Base-by-base conservation (phyloP, 1,139 yeast genomes). In the Candida freyschussii region DNA sequence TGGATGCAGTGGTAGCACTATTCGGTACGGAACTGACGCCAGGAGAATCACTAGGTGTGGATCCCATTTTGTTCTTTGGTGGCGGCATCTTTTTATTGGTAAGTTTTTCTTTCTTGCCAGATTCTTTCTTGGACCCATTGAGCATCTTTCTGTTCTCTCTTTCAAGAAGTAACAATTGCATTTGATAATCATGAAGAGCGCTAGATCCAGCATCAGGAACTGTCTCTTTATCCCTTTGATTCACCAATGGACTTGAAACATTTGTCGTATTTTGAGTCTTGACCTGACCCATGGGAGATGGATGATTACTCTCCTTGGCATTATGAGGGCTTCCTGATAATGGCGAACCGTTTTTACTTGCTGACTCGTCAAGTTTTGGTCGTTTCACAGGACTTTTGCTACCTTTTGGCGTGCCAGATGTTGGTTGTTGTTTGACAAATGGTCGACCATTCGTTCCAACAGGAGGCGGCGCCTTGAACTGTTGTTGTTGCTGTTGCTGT, bases 81-180 rank as follows among this genome's bases (percentile, higher is more conserved):
- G 49, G 50, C 3, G 47, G 48, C 52, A 45, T 48, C 28, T 37
- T 40, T 24, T 37, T 33, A 6, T 26, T 36, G 2, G 21, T 9
- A 7, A 20, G 20, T 13, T 20, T 11, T 30, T 38, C 38, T 28
- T 40, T 39, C 28, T 33, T 38, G 5, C 27, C 20, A 7, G 24
- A 20, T 56, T 43, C 55, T 59, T 43, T 74, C 55, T 38, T 48
- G 15, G 75, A 72, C 34, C 69, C 68, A 46, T 70, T 74, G 35
- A 72, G 26, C 40, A 69, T 57, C 53, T 75, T 75, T 54, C 78
- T 78, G 55, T 80, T 80, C 51, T 79, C 87, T 44, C 75, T 75
- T 44, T 82, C 91, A 39, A 82, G 59, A 27, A 78, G 56, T 75
- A 81, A 72, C 44, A 82, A 60, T 56, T 82, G 91, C 69, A 74